These are phyloP conservation scores for Selaginella tamariscina DNA, from an alignment of 75 land plant genomes.

Conservation along the genomic window DNA sequence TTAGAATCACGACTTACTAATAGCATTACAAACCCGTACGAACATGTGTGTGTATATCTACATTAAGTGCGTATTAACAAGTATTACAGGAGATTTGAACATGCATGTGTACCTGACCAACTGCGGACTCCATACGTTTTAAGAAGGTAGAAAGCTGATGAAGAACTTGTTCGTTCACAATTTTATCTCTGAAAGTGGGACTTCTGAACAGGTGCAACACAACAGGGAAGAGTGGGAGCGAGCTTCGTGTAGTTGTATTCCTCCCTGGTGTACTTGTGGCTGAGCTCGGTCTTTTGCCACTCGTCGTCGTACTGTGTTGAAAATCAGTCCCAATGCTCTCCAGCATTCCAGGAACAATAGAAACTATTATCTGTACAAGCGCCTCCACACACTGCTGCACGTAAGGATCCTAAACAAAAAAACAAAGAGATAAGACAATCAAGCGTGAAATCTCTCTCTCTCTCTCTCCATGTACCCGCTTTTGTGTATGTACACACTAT, in stretches of 20 bases:
- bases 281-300: conserved; percentile 50
- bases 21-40: too few species aligned
- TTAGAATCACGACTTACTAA: too few species aligned
- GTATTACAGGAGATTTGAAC: not conserved
- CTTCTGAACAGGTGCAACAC: conserved; percentile 78
- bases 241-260: conserved; percentile 33
- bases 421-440: too few species aligned
- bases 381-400: conserved; percentile 67
- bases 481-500: too few species aligned
- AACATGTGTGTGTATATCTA: too few species aligned
- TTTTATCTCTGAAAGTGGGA: conserved; percentile 47
- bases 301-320: conserved; percentile 39
- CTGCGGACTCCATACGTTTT: conserved; percentile 46
- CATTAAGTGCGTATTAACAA: too few species aligned
- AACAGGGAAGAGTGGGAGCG: conserved; percentile 64
- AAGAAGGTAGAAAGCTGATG: conserved; percentile 54
- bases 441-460: too few species aligned
- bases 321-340: conserved; percentile 73
- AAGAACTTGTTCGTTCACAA: conserved; percentile 46
- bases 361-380: conserved; percentile 48
- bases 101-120: conserved; percentile 51
- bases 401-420: conserved; percentile 55
- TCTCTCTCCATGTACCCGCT: too few species aligned
- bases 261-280: conserved; percentile 31
- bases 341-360: conserved; percentile 55